Percentiles rank a stretch among this genome's conserved stretches.
Evolutionary conservation across 2,329 filamentous ascomycete genomes (phyloP).

Genomic region (Xylariales sp.): DNA sequence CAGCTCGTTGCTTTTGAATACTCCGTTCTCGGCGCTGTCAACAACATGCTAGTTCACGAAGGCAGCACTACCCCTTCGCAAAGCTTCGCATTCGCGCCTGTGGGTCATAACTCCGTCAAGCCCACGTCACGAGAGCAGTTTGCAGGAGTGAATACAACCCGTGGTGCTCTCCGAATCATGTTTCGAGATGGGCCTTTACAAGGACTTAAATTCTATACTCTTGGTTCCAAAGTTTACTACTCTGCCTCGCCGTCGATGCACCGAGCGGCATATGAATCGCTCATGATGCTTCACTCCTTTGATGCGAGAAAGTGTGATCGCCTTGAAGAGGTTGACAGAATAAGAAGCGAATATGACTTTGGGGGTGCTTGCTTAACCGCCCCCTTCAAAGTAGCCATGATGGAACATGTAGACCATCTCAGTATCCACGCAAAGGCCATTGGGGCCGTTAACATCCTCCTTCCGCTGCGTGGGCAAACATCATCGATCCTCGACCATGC

Average conservation of each 20-base stretch:
- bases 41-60: conserved; percentile 4
- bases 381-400: conserved; percentile 67
- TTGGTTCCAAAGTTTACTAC: conserved; percentile 64
- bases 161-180: conserved; percentile 52
- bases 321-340: conserved; percentile 55
- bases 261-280: conserved; percentile 60
- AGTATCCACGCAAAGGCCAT: conserved; percentile 67
- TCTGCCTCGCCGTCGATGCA: conserved; percentile 72
- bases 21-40: conserved; percentile 36
- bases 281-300: conserved; percentile 65
- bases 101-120: conserved; percentile 38
- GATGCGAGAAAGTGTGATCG: conserved; percentile 54
- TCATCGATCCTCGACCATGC: conserved; percentile 48
- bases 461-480: conserved; percentile 56
- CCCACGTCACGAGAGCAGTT: conserved; percentile 35
- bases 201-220: conserved; percentile 63
- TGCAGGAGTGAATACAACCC: conserved; percentile 47
- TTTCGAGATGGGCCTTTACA: conserved; percentile 60
- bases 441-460: conserved; percentile 67
- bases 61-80: conserved; percentile 24
- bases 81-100: conserved; percentile 48
- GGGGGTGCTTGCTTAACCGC: conserved; percentile 65
- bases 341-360: conserved; percentile 57
- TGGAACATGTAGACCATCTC: conserved; percentile 59
- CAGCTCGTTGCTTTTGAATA: conserved; percentile 45